These are phyloP conservation scores for Botrytis squamosa DNA, from an alignment of 2,329 filamentous ascomycete genomes.

Conservation along the genomic window DNA sequence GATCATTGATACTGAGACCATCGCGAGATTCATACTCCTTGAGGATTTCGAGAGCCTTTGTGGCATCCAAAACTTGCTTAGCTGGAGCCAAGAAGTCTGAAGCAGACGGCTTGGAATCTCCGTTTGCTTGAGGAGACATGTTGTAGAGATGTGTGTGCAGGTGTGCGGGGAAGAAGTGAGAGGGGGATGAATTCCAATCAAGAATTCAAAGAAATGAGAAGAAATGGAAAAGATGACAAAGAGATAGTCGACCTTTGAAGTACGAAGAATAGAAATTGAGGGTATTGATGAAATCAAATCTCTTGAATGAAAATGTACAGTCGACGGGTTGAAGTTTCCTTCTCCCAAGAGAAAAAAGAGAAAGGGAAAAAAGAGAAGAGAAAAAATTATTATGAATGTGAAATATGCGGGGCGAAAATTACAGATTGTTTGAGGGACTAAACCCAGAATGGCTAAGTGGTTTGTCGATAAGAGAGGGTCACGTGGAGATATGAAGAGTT, in stretches of 20 bases:
- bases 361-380: slow-evolving; percentile 29
- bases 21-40: slow-evolving; percentile 77
- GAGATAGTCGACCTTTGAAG: slow-evolving; percentile 41
- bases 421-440: neutral
- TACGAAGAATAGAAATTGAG: slow-evolving; percentile 3
- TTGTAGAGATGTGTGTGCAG: slow-evolving; percentile 32
- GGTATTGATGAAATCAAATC: slow-evolving; percentile 40
- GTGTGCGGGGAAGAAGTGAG: slow-evolving; percentile 12
- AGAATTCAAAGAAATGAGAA: slow-evolving; percentile 39
- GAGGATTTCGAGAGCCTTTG: slow-evolving; percentile 75
- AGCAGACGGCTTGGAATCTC: slow-evolving; percentile 46
- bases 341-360: slow-evolving; percentile 54
- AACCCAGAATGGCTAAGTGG: neutral
- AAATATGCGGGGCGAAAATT: neutral
- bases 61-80: slow-evolving; percentile 61
- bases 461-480: neutral
- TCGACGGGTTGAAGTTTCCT: slow-evolving; percentile 60
- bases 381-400: slow-evolving; percentile 10
- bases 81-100: slow-evolving; percentile 46
- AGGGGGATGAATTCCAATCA: slow-evolving; percentile 36
- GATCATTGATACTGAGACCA: slow-evolving; percentile 80
- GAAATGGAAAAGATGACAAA: slow-evolving; percentile 24
- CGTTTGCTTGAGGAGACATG: slow-evolving; percentile 71
- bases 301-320: slow-evolving; percentile 45
- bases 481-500: neutral